Percentiles rank a stretch among this genome's conserved stretches.
Evolutionary conservation across 2,329 filamentous ascomycete genomes (phyloP).

Genomic region (Aureobasidium sp.): DNA sequence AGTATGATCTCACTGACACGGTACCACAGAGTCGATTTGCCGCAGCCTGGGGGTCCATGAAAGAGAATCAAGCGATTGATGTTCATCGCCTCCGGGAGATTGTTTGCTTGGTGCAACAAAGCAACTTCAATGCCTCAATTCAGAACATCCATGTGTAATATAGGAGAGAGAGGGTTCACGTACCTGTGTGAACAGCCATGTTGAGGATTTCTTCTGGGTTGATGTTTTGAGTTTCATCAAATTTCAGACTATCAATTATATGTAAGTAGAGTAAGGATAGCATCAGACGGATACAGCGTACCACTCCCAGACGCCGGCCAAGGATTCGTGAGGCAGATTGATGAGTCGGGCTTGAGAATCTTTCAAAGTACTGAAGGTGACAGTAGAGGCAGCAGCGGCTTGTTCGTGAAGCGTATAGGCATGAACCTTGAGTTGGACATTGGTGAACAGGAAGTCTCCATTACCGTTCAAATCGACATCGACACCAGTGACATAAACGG

Average conservation of each 20-base stretch:
- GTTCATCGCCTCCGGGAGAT: slow-evolving; percentile 32
- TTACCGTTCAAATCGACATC: slow-evolving; percentile 17
- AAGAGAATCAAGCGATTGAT: slow-evolving; percentile 41
- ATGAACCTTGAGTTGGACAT: slow-evolving; percentile 37
- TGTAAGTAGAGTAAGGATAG: neutral
- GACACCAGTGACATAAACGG: neutral
- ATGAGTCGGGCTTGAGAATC: slow-evolving; percentile 29
- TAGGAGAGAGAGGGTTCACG: neutral
- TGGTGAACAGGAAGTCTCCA: slow-evolving; percentile 27
- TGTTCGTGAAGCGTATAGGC: slow-evolving; percentile 33
- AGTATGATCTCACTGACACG: neutral
- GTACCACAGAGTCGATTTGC: slow-evolving; percentile 38
- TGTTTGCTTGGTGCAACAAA: slow-evolving; percentile 30
- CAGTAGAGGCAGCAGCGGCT: slow-evolving; percentile 21
- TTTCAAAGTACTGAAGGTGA: slow-evolving; percentile 21
- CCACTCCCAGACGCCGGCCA: slow-evolving; percentile 39
- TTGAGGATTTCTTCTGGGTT: slow-evolving; percentile 16
- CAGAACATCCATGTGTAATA: too few species aligned
- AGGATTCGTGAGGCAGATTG: slow-evolving; percentile 31
- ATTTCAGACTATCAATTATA: slow-evolving; percentile 31
- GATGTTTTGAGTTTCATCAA: slow-evolving; percentile 32
- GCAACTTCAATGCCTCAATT: slow-evolving; percentile 20
- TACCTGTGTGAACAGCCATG: neutral
- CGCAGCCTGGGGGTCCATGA: slow-evolving; percentile 38
- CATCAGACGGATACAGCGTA: neutral